Evolutionary conservation across 2,329 filamentous ascomycete genomes (phyloP), one percentile per base, ranked within the genome.

Genomic region (Neofusicoccum umdonicola): DNA sequence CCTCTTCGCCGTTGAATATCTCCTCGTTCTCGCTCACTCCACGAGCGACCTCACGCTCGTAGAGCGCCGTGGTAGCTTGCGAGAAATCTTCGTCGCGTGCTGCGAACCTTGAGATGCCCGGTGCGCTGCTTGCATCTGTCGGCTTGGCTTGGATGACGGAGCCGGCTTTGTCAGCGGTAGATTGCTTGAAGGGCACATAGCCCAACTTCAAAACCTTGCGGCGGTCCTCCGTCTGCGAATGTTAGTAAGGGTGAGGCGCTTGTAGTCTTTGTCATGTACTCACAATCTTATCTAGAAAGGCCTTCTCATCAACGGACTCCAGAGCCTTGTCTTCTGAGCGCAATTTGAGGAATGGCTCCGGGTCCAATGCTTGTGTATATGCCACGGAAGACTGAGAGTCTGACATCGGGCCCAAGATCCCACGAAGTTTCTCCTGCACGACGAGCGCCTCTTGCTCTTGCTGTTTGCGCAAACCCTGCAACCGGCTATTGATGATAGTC

Each of bases 11-110:
- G 0, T 91, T 88, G 73, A 99, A 97, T 39, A 99, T 91, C 77
- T 99, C 95, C 76, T 99, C 95, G 72, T 97, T 93, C 73, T 98
- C 95, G 67, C 89, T 88, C 9, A 99, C 87, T 1, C 95, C 95
- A 67, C 92, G 89, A 19, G 95, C 94, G 51, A 96, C 91, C 77
- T 98, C 95, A 57, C 93, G 88, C 72, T 98, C 93, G 75, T 96
- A 97, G 39, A 97, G 81, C 4, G 92, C 92, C 77, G 91, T 93
- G 48, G 93, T 96, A 1, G 91, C 90, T 73, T 93, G 89, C 0
- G 92, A 96, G 71, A 92, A 92, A 76, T 96, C 92, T 68, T 93
- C 91, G 67, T 90, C 88, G 22, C 85, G 84, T 9, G 87, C 79
- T 1, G 90, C 88, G 74, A 94, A 94, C 52, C 91, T 85, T 47